Percentiles rank a stretch among this genome's conserved stretches.
Conservation (phyloP, 2,329 filamentous ascomycete genomes). For the Rhytidhysteron rufulum region DNA sequence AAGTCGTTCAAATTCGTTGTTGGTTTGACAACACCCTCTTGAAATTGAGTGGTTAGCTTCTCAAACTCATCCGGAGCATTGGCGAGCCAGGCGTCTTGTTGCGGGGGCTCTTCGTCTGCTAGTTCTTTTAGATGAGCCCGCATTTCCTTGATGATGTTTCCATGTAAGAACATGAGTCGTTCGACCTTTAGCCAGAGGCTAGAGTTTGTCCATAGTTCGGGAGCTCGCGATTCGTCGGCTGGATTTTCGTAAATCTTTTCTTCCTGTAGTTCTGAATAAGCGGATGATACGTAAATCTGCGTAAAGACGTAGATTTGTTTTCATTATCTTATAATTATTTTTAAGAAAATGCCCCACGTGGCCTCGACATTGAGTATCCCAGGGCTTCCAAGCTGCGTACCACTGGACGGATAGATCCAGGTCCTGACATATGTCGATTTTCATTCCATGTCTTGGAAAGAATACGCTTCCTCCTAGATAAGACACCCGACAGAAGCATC, state of each 20-base stretch:
- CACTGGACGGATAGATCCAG: too few relatives aligned
- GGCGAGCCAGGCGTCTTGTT: conserved; percentile 40
- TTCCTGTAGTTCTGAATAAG: conserved; percentile 29
- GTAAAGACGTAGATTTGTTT: too few relatives aligned
- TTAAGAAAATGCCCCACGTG: too few relatives aligned
- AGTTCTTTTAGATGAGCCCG: conserved; percentile 41
- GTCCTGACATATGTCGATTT: too few relatives aligned
- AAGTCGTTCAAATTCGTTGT: conserved; percentile 47
- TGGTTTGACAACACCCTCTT: conserved; percentile 50
- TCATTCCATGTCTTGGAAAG: too few relatives aligned
- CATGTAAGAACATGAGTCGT: conserved; percentile 49
- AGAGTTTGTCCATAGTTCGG: conserved; percentile 51
- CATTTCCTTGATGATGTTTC: conserved; percentile 47
- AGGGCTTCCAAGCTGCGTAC: too few relatives aligned
- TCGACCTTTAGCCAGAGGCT: conserved; percentile 51
- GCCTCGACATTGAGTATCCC: too few relatives aligned
- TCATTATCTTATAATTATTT: too few relatives aligned
- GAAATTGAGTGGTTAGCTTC: conserved; percentile 45
- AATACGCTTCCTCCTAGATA: too few relatives aligned
- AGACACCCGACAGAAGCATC: too few relatives aligned
- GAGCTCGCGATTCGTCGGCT: conserved; percentile 50
- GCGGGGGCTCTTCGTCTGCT: conserved; percentile 23
- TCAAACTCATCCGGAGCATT: conserved; percentile 40
- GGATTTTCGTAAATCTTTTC: conserved; percentile 53
- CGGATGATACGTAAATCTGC: too few relatives aligned